These are phyloP conservation scores for Physcomitrium patens DNA, from an alignment of 225 moss, liverwort and hornwort genomes.

Conservation along the genomic window DNA sequence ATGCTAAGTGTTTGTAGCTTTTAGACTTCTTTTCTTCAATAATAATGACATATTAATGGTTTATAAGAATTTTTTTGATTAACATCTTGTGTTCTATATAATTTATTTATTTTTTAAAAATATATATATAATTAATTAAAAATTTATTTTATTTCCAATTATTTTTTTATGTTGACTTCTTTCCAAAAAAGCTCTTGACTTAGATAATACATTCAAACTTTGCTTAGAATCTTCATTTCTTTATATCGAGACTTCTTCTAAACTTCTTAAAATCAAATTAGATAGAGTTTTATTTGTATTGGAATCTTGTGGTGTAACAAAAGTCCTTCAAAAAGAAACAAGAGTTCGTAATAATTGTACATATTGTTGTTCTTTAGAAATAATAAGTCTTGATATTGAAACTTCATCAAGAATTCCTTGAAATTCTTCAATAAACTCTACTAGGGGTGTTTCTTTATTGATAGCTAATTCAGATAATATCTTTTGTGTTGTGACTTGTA, in stretches of 20 bases:
- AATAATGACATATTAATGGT: too few species aligned
- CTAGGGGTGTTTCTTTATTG: neutral
- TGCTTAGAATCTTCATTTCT: slow-evolving; percentile 10
- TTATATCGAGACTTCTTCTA: neutral
- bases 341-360: too few species aligned
- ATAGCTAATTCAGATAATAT: neutral
- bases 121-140: slow-evolving; percentile 15
- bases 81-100: too few species aligned
- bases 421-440: slow-evolving; percentile 20
- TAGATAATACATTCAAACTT: neutral
- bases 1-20: too few species aligned
- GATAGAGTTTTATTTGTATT: neutral
- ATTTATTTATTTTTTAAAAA: too few species aligned
- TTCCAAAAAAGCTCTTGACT: neutral
- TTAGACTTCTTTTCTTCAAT: too few species aligned
- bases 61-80: too few species aligned
- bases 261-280: neutral
- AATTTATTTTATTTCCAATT: too few species aligned
- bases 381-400: neutral
- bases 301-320: slow-evolving; percentile 1
- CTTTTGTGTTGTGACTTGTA: slow-evolving; percentile 1
- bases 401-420: slow-evolving; percentile 14
- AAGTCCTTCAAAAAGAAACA: neutral
- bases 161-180: neutral
- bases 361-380: too few species aligned